Base-by-base conservation (phyloP, 1,284 basidiomycete species). In the Amylostereum areolatum region DNA sequence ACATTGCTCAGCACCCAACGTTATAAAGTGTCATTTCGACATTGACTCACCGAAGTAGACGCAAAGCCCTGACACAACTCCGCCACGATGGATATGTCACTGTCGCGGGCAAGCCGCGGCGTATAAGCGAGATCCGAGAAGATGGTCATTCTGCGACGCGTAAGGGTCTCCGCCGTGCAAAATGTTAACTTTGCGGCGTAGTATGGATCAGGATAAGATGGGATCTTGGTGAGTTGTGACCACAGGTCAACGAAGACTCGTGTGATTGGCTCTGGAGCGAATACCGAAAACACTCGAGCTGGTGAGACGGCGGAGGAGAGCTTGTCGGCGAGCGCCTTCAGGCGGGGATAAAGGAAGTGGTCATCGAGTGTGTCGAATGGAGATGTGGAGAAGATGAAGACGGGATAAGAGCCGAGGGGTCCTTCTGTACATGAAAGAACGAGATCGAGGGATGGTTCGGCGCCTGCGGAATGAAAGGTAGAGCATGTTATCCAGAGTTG, bases 211-310 rank as follows among this genome's bases (percentile, higher is more conserved):
- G 45, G 18, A n/a, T 70, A 60, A 24, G 61, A 47, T 2, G 56
- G 49, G 30, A 80, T 67, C 0, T 68, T 66, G 1, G 78, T 77
- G 10, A 59, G 50, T 12, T 56, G 47, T n/a, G 66, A 66, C 82
- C 77, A 87, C 7, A 68, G 53, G 3, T 61, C 37, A 4, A 72
- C 69, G 55, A 89, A 85, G 1, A 60, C 55, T 8, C 56, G 42
- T 1, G 79, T 65, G n/a, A 88, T 65, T 3, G 59, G 55, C 6
- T 78, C 70, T 2, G 72, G 67, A 1, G 81, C 77, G 56, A 87
- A 89, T 6, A 87, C 70, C 1, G 85, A 85, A 62, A 82, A 89
- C 0, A 85, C 73, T 9, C 85, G 72, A 10, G 67, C 48, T 3
- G 52, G 46, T 11, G 61, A 53, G 11, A 64, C 59, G 25, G 45